Conservation (phyloP, 306 rosid genomes). For the Ammopiptanthus mongolicus region DNA sequence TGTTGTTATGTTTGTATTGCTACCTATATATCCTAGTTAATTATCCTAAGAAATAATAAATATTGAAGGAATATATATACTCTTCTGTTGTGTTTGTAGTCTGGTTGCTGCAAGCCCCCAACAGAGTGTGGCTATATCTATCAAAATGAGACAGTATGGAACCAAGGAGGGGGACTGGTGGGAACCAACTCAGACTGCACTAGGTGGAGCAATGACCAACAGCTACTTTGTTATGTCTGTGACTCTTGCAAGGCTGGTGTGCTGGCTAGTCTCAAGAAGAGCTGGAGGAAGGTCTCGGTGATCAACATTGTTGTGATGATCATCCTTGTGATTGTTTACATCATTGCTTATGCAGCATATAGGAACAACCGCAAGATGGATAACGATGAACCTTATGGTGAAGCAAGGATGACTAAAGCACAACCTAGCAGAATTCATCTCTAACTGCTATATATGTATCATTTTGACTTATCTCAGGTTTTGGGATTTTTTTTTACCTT, state of each 20-base stretch:
- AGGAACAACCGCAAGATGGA: constrained; percentile 53
- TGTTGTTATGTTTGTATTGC: too few relatives aligned
- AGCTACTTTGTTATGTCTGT: constrained; percentile 54
- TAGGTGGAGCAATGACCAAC: constrained; percentile 66
- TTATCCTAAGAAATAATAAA: too few relatives aligned
- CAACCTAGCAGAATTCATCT: constrained; percentile 45
- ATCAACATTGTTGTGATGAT: constrained; percentile 48
- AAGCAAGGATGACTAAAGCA: constrained; percentile 57
- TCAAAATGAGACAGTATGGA: constrained; percentile 58
- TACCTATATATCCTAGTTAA: too few relatives aligned
- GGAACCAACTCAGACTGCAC: constrained; percentile 43
- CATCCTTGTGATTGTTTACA: constrained; percentile 40
- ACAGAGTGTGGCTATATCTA: constrained; percentile 56
- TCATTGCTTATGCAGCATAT: constrained; percentile 50
- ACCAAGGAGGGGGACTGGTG: background rate
- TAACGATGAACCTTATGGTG: constrained; percentile 47
- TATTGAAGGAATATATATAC: too few relatives aligned
- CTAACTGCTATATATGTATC: background rate
- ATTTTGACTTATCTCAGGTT: too few relatives aligned
- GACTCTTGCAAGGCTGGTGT: constrained; percentile 79
- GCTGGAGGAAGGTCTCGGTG: constrained; percentile 77
- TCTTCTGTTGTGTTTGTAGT: constrained; percentile 25
- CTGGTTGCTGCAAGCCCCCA: constrained; percentile 88
- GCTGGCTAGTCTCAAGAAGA: constrained; percentile 50
- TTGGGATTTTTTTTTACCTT: too few relatives aligned